Evolutionary conservation across 495 filamentous ascomycete genomes (phyloP), one percentile per base, ranked within the genome.

Genomic region (Xylaria telfairii): DNA sequence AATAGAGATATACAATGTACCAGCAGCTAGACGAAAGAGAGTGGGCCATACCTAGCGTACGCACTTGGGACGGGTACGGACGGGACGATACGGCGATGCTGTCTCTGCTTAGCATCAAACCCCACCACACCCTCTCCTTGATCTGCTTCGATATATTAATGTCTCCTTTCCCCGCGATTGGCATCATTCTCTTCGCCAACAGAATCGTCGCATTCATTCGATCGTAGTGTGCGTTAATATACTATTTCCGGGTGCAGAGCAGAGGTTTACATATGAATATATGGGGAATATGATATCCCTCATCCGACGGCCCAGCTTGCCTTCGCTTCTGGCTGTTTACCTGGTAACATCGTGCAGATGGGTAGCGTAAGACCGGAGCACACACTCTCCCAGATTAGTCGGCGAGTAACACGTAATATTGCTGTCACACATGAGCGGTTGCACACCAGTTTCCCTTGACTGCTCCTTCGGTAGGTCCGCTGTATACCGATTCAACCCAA

Each of bases 81-180:
- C 67, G 67, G 67, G 67, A 69, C 67, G 67, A 61, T 41, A 62
- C 67, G 57, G 46, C 67, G 56, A 69, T 42, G 67, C 67, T 69
- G 32, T 39, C 32, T 41, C 44, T 24, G n/a, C 42, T 56, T 54
- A 61, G 42, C 56, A 61, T 39, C 39, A 28, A 59, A 60, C 67
- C 67, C 67, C 67, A 69, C 67, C 56, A 41, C 67, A 62, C 56
- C 67, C 28, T 69, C 49, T 39, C 34, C 66, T 68, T 7, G 66
- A 44, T 42, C 46, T 53, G 37, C 37, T 42, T 41, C n/a, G 62
- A 65, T 65, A 66, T 66, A 66, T 66, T 66, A 66, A 67, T 51
- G 12, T 61, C 54, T 37, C 66, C 41, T 49, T 60, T 61, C 66
- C 54, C 66, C 66, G 66, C 66, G 41, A 47, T 51, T 60, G 66